Evolutionary conservation across 2,329 filamentous ascomycete genomes (phyloP).

Genomic region (Pseudofabraea citricarpa): DNA sequence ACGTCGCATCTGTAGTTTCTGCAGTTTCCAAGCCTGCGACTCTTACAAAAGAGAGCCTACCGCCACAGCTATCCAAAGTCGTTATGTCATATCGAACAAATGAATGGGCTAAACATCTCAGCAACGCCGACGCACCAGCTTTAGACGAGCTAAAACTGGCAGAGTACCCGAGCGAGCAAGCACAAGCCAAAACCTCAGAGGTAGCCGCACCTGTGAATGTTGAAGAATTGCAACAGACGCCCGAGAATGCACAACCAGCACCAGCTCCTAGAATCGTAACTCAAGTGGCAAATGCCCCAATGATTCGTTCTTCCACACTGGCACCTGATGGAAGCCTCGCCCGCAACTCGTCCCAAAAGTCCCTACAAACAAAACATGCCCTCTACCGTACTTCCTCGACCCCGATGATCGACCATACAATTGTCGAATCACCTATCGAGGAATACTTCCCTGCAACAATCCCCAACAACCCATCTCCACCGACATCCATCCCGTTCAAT

Average conservation of each 20-base stretch:
- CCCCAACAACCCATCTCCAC: background rate
- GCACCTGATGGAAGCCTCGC: slow-evolving; percentile 4
- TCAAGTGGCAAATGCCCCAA: slow-evolving; percentile 10
- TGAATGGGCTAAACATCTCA: slow-evolving; percentile 92
- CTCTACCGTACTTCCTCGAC: slow-evolving; percentile 26
- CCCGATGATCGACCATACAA: slow-evolving; percentile 25
- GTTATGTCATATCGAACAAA: slow-evolving; percentile 84
- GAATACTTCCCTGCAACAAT: slow-evolving; percentile 17
- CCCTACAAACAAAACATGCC: slow-evolving; percentile 4
- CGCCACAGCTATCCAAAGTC: slow-evolving; percentile 68
- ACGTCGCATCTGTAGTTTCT: slow-evolving; percentile 33
- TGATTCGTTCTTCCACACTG: background rate
- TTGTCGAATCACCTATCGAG: slow-evolving; percentile 32
- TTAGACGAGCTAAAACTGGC: slow-evolving; percentile 54
- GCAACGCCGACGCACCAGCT: slow-evolving; percentile 68
- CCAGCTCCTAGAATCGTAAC: slow-evolving; percentile 14
- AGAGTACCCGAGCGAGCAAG: slow-evolving; percentile 30
- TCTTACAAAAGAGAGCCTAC: slow-evolving; percentile 59
- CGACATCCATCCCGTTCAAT: slow-evolving; percentile 20
- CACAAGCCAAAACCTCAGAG: slow-evolving; percentile 38
- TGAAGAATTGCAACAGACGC: slow-evolving; percentile 60
- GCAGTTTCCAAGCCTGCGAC: slow-evolving; percentile 38
- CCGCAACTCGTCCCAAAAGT: slow-evolving; percentile 12
- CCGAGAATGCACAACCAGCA: slow-evolving; percentile 23
- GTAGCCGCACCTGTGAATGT: slow-evolving; percentile 57